A percentile compares a stretch with the other conserved stretches of the same genome.
phyloP scores from a whole-genome alignment of 2,329 filamentous ascomycete genomes.

The Penicillium sp. region DNA sequence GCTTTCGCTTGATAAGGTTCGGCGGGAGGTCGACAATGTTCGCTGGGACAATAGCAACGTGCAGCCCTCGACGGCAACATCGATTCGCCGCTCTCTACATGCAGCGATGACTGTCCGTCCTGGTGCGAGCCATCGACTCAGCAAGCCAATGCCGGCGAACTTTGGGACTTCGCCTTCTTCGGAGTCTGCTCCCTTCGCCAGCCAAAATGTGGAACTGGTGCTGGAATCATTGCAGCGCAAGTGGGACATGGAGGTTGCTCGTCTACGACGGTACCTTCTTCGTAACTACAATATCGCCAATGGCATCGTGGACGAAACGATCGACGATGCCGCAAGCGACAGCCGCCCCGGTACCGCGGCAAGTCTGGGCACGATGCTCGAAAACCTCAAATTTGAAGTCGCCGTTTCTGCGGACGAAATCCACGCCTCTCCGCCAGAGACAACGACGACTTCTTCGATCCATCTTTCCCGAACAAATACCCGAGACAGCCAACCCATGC shows the following conservation, averaged over 20 bases:
- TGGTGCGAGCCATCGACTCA: slow-evolving; percentile 33
- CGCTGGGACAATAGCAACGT: slow-evolving; percentile 41
- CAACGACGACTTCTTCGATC: slow-evolving; percentile 5
- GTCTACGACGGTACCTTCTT: slow-evolving; percentile 47
- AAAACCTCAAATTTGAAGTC: slow-evolving; percentile 40
- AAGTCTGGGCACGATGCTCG: slow-evolving; percentile 41
- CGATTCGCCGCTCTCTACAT: slow-evolving; percentile 47
- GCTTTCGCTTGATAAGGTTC: slow-evolving; percentile 61
- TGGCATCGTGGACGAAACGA: slow-evolving; percentile 30
- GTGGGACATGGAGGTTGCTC: slow-evolving; percentile 48
- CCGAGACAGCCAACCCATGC: slow-evolving; percentile 17
- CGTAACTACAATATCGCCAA: slow-evolving; percentile 49
- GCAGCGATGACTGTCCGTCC: slow-evolving; percentile 40
- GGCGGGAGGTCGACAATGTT: slow-evolving; percentile 57
- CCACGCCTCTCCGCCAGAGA: slow-evolving; percentile 20
- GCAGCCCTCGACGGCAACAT: slow-evolving; percentile 37
- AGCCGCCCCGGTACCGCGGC: slow-evolving; percentile 41
- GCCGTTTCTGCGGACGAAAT: slow-evolving; percentile 33
- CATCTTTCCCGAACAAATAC: slow-evolving; percentile 15
- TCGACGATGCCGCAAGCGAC: slow-evolving; percentile 39
- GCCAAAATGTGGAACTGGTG: slow-evolving; percentile 45
- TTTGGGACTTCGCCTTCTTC: slow-evolving; percentile 21
- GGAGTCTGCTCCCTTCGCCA: slow-evolving; percentile 28
- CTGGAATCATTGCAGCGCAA: slow-evolving; percentile 45
- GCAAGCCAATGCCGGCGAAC: slow-evolving; percentile 31